These are phyloP conservation scores for Glycyrrhiza uralensis DNA, from an alignment of 306 rosid species.

Conservation along the genomic window DNA sequence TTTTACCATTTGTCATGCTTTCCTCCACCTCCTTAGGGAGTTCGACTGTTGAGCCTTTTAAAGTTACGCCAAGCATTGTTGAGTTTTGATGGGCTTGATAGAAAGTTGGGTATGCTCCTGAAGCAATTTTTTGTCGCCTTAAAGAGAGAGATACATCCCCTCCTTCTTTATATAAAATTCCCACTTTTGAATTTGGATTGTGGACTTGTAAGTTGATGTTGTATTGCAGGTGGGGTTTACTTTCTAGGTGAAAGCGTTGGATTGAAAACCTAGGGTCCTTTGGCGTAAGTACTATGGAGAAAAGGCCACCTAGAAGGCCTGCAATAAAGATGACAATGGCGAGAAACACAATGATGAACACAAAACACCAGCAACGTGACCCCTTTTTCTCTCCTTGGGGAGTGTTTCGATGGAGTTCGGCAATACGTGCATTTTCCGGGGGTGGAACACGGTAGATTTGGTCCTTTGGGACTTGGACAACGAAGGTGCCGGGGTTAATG, in stretches of 20 bases:
- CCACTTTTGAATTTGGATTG: slow-evolving; percentile 33
- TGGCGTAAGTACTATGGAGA: slow-evolving; percentile 5
- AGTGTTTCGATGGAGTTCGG: slow-evolving; percentile 18
- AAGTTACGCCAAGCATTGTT: not conserved
- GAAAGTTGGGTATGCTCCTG: slow-evolving; percentile 32
- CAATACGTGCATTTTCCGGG: slow-evolving; percentile 42
- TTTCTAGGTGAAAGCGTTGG: slow-evolving; percentile 10
- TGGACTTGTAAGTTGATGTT: slow-evolving; percentile 16
- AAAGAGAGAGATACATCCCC: slow-evolving; percentile 40
- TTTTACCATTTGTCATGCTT: slow-evolving; percentile 11
- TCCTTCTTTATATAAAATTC: slow-evolving; percentile 36
- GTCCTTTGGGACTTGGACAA: slow-evolving; percentile 68
- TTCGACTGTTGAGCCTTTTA: slow-evolving; percentile 12
- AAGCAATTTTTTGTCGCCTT: slow-evolving; percentile 30
- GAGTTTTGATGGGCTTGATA: slow-evolving; percentile 11
- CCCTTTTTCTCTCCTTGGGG: not conserved
- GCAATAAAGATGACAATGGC: slow-evolving; percentile 1
- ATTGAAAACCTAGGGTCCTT: slow-evolving; percentile 38
- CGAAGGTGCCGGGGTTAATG: slow-evolving; percentile 35
- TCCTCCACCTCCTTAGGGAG: slow-evolving; percentile 37
- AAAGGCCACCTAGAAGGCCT: slow-evolving; percentile 15
- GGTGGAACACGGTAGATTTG: slow-evolving; percentile 67
- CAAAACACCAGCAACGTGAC: not conserved
- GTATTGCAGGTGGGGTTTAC: not conserved
- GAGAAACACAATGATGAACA: not conserved